phyloP scores from a whole-genome alignment of 2,329 filamentous ascomycete genomes.

The Aspergillus neotritici region DNA sequence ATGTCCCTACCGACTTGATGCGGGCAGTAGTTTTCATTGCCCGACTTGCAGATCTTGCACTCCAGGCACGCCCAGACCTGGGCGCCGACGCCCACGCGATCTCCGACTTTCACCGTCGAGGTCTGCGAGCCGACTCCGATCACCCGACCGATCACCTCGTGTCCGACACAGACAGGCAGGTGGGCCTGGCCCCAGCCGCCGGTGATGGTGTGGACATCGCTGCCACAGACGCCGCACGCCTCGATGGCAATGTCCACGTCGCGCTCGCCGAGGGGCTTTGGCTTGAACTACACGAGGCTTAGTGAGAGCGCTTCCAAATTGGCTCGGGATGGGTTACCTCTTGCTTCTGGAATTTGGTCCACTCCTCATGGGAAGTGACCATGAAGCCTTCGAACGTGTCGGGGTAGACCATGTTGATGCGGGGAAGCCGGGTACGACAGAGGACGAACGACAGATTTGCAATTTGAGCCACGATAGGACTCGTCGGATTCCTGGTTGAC shows the following conservation, averaged over 20 bases:
- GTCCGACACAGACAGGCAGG: conserved; percentile 50
- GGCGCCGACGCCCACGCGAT: conserved; percentile 64
- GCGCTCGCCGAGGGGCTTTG: conserved; percentile 70
- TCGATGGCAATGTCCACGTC: conserved; percentile 86
- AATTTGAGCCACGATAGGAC: too few relatives aligned
- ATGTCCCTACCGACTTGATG: too few relatives aligned
- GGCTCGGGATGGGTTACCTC: conserved; percentile 36
- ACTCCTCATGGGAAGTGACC: conserved; percentile 62
- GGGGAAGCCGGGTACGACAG: too few relatives aligned
- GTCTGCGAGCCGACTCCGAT: conserved; percentile 63
- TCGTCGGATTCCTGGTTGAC: too few relatives aligned
- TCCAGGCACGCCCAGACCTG: conserved; percentile 61
- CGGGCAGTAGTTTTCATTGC: conserved; percentile 63
- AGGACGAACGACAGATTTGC: too few relatives aligned
- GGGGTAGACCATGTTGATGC: conserved; percentile 39
- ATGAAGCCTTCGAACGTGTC: conserved; percentile 44
- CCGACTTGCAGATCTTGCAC: conserved; percentile 60
- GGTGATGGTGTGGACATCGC: conserved; percentile 64
- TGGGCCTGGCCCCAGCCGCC: conserved; percentile 51
- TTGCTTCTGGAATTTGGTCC: conserved; percentile 53
- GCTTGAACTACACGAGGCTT: conserved; percentile 56
- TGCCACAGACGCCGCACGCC: conserved; percentile 70
- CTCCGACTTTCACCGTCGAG: conserved; percentile 54
- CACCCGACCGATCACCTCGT: conserved; percentile 64
- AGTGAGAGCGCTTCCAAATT: neutral